Evolutionary conservation across 495 filamentous ascomycete genomes (phyloP).

Genomic region (Penicillium maclennaniae): DNA sequence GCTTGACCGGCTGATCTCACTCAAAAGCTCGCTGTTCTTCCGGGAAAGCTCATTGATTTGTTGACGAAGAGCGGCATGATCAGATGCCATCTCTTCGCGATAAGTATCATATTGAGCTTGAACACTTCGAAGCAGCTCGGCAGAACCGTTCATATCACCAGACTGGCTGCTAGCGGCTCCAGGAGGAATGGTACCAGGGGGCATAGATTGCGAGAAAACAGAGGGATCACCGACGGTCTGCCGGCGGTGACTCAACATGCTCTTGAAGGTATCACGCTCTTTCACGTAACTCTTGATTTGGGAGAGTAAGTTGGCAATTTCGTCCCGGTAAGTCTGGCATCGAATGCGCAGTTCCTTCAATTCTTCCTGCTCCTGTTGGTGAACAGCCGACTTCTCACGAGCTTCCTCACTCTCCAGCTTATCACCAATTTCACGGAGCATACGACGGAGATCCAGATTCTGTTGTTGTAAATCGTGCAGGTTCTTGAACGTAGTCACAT

Average conservation of each 20-base stretch:
- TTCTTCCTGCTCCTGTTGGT: slow-evolving; percentile 69
- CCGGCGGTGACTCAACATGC: slow-evolving; percentile 76
- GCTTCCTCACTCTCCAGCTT: slow-evolving; percentile 91
- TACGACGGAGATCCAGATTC: slow-evolving; percentile 75
- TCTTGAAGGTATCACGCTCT: slow-evolving; percentile 94
- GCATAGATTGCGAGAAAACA: slow-evolving; percentile 62
- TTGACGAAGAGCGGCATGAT: slow-evolving; percentile 75
- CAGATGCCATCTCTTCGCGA: slow-evolving; percentile 74
- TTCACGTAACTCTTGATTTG: slow-evolving; percentile 88
- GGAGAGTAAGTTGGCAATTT: slow-evolving; percentile 71
- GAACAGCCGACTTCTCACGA: slow-evolving; percentile 59
- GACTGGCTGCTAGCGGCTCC: slow-evolving; percentile 37
- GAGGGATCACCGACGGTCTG: slow-evolving; percentile 60
- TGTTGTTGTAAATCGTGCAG: slow-evolving; percentile 83
- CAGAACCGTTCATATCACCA: slow-evolving; percentile 57
- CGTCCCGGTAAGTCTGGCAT: slow-evolving; percentile 59
- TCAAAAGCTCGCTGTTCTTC: slow-evolving; percentile 77
- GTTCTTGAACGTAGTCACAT: slow-evolving; percentile 76
- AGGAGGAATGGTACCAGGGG: slow-evolving; percentile 41
- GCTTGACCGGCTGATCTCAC: slow-evolving; percentile 68
- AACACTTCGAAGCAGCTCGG: slow-evolving; percentile 71
- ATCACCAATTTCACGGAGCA: slow-evolving; percentile 77
- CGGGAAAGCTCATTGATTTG: slow-evolving; percentile 77
- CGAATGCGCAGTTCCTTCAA: slow-evolving; percentile 64
- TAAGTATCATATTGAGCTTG: slow-evolving; percentile 89